Percentiles rank a stretch among this genome's conserved stretches.
These are phyloP conservation scores for Rhizopus stolonifer DNA, from an alignment of 371 early-diverging fungal genomes.

Conservation along the genomic window DNA sequence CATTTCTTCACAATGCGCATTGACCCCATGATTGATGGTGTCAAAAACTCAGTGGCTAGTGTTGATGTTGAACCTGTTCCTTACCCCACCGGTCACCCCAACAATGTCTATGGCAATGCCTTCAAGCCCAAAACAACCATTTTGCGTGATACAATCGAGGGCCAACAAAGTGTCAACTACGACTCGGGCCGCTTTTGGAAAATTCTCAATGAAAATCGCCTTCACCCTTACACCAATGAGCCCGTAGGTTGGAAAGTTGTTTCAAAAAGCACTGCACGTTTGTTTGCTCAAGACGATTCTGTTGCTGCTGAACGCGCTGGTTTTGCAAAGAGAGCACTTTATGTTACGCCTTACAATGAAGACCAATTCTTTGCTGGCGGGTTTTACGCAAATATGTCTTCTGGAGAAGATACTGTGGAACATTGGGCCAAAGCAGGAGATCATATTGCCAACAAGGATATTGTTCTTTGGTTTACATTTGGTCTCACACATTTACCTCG, in stretches of 20 bases:
- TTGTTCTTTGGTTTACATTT: slow-evolving; percentile 55
- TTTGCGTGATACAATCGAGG: slow-evolving; percentile 43
- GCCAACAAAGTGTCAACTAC: slow-evolving; percentile 26
- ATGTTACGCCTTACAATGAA: slow-evolving; percentile 55
- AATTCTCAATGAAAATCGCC: slow-evolving; percentile 41
- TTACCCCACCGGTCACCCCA: slow-evolving; percentile 48
- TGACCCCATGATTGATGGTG: slow-evolving; percentile 56
- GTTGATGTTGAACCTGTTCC: slow-evolving; percentile 33
- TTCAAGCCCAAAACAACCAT: slow-evolving; percentile 33
- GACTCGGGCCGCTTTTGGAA: slow-evolving; percentile 50
- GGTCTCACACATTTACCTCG: slow-evolving; percentile 54
- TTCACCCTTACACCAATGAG: slow-evolving; percentile 43
- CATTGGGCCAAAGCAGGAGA: slow-evolving; percentile 34
- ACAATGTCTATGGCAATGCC: slow-evolving; percentile 46
- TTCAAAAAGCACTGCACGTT: slow-evolving; percentile 35
- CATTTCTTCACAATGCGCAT: slow-evolving; percentile 59
- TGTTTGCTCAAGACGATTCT: slow-evolving; percentile 46
- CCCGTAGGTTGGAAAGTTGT: slow-evolving; percentile 52
- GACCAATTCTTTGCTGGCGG: slow-evolving; percentile 55
- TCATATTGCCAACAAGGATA: slow-evolving; percentile 40
- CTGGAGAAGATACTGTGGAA: slow-evolving; percentile 36
- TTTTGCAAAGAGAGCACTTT: slow-evolving; percentile 50
- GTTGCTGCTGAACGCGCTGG: slow-evolving; percentile 50
- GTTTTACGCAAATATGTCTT: slow-evolving; percentile 51
- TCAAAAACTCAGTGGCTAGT: slow-evolving; percentile 41